Base-by-base conservation (phyloP, 2,329 filamentous ascomycete species). In the Colletotrichum filicis region DNA sequence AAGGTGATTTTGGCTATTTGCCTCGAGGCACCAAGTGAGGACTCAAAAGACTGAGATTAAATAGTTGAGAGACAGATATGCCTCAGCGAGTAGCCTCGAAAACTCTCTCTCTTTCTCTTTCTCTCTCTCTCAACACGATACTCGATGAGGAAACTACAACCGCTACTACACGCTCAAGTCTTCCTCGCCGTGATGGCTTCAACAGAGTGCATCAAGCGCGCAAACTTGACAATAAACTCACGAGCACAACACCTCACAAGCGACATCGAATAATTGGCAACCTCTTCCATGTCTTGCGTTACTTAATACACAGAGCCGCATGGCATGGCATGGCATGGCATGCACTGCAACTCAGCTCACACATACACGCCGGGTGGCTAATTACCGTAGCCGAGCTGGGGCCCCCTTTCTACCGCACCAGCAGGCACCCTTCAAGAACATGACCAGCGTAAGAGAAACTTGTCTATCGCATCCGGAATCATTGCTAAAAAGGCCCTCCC, bases 391-490 rank as follows among this genome's bases (percentile, higher is more conserved):
- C 52, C n/a, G 19, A 22, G 19, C 26, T 7, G 32, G 14, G 7
- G 9, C 9, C n/a, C 37, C 37, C 12, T 22, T 16, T 16, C 52
- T 42, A 37, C 26, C 16, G 24, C 42, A 37, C 14, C 37, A 52
- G 49, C 28, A 42, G 37, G 57, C 63, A 60, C 19, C n/a, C 7
- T 49, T 49, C 7, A 22, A 30, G 19, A 57, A 57, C 58, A 53
- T 59, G 59, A 66, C 59, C 66, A 55, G 42, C 30, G 56, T 35
- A 46, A 35, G 35, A 32, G 42, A 71, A 61, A 57, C 22, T 61
- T 66, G 71, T 73, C 71, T 73, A 73, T 73, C 67, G n/a, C 42
- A 32, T 49, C 42, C 37, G 28, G 55, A 71, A 63, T 57, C 61
- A 35, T 61, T 57, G 66, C 61, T 37, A 26, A 73, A 73, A 53